Conservation (phyloP, 1,139 yeast genomes). For the Candida sanyaensis region DNA sequence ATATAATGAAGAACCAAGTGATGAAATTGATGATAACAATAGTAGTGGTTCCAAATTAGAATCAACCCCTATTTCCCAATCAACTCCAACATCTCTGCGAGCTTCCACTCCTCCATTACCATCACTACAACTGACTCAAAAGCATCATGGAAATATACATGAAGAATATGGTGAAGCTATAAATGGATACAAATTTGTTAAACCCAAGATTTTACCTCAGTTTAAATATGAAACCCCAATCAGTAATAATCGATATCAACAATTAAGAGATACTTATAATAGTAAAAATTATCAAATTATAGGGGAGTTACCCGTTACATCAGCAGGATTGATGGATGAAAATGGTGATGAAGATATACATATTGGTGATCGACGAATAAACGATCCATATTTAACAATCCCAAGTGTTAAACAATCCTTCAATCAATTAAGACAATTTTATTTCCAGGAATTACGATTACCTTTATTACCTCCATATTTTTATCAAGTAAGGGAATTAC, state of each 20-base stretch:
- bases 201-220: constrained; percentile 17
- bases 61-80: constrained; percentile 36
- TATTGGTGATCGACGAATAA: constrained; percentile 43
- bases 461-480: constrained; percentile 23
- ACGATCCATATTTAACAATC: constrained; percentile 37
- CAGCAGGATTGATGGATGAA: constrained; percentile 36
- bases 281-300: constrained; percentile 28
- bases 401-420: constrained; percentile 8
- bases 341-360: constrained; percentile 34
- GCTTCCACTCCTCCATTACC: constrained; percentile 27
- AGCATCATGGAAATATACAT: neutral
- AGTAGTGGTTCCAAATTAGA: constrained; percentile 11
- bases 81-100: constrained; percentile 36
- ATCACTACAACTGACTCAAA: neutral
- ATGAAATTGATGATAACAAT: constrained; percentile 13
- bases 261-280: constrained; percentile 12
- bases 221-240: constrained; percentile 27
- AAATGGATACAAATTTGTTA: constrained; percentile 38
- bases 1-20: constrained; percentile 15
- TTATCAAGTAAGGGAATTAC: constrained; percentile 7
- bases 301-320: constrained; percentile 37
- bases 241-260: constrained; percentile 13
- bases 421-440: constrained; percentile 13
- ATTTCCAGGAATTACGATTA: constrained; percentile 18
- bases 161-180: constrained; percentile 28